Base-by-base conservation (phyloP, 208 protist genomes). In the Leishmania tarentolae region DNA sequence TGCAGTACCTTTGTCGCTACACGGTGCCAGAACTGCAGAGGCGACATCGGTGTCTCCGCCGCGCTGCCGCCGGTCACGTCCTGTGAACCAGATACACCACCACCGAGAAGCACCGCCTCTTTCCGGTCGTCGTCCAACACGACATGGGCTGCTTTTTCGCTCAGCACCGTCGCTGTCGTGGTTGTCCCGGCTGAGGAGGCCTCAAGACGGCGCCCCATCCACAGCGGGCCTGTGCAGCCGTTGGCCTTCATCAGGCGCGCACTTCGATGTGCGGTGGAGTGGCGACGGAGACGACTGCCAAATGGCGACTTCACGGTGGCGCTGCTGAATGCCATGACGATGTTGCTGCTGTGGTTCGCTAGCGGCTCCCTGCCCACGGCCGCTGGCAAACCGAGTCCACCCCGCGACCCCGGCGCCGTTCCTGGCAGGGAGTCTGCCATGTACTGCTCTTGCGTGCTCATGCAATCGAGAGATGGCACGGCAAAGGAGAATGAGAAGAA, bases 1-100 rank as follows among this genome's bases (percentile, higher is more conserved):
- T 85, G 66, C 76, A 80, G 13, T 35, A 78, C 81, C 61, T 85
- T 80, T 61, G 70, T 56, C 13, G 76, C 81, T 31, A 85, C 81
- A 6, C 71, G 63, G 61, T 81, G 71, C 81, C 75, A 85, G 63
- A 85, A 85, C 61, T 85, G 70, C 59, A 74, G 63, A 13, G 76
- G 81, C 11, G 81, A 71, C 40, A 81, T 56, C 13, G 59, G 69
- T 50, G 5, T 66, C 42, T 44, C 81, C 76, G 24, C 31, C n/a
- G 65, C 65, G 42, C 40, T 44, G 13, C 7, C 68, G 11, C 42
- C 42, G 3, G 24, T 44, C 1, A 31, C 42, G 68, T 44, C 68
- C 19, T 46, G 35, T 46, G 17, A 42, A 15, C 19, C 11, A n/a
- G 65, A 2, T 28, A 40, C 65, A 15, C 47, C 35, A 15, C 40